Evolutionary conservation across 2,329 filamentous ascomycete genomes (phyloP), one percentile per base, ranked within the genome.

Genomic region (Fusarium setosum): DNA sequence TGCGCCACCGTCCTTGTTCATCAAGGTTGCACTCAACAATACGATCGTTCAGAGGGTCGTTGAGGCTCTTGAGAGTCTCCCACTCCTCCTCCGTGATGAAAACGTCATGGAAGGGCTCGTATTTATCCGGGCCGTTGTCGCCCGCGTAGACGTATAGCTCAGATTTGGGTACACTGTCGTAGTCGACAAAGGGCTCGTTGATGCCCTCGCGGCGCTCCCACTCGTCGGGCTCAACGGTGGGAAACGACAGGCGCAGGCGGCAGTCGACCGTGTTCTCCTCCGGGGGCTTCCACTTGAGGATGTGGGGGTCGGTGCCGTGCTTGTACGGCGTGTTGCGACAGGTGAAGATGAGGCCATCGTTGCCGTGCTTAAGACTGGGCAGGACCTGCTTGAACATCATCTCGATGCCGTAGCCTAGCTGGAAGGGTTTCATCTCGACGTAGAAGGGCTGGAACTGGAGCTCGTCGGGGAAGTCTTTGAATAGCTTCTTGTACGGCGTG

Each of bases 291-390:
- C 96, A 99, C 78, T 99, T 99, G 35, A 99, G 83, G 65, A 97
- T 99, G 76, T 97, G 91, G 48, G 88, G 88, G 78, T 99, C 96
- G 12, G 96, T 99, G 68, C 96, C 96, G 68, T 92, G 90, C 71
- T 90, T 90, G 81, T 99, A 99, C 10, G 90, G 86, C 17, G 92
- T 93, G 71, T 89, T 91, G 65, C 92, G 89, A 80, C 95, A 97
- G n/a, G 96, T 98, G 79, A 98, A 99, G 74, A 99, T 97, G 44
- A 99, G 86, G 6, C 96, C 96, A 76, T 99, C 96, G 76, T 97
- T 98, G 63, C 95, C 94, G 75, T 99, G 96, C 68, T 90, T 91
- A 32, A 99, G 86, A 38, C 85, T 89, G 1, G 94, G 94, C 24
- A 98, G 88, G 41, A 96, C 88, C 57, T 94, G 86, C 68, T 90